phyloP scores from a whole-genome alignment of 768 basidiomycete genomes.

The Termitomyces sp. region DNA sequence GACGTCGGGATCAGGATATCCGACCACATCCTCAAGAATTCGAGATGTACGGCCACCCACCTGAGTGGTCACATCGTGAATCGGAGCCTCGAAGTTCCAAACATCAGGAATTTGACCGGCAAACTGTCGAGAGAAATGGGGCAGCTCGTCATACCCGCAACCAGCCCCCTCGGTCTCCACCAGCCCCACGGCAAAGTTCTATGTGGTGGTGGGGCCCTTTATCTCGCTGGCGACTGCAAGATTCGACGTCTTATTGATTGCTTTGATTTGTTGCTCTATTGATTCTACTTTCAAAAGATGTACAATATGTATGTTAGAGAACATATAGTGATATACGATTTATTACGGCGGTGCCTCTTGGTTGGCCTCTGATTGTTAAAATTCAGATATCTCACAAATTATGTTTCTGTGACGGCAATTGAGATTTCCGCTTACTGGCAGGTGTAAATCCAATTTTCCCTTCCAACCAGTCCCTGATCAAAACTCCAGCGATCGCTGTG shows the following conservation, averaged over 20 bases:
- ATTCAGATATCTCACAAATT: slow-evolving; percentile 2
- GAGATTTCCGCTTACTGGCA: slow-evolving; percentile 6
- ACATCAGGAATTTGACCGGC: background rate
- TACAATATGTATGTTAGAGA: slow-evolving; percentile 10
- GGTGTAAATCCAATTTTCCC: slow-evolving; percentile 39
- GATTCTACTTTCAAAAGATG: slow-evolving; percentile 5
- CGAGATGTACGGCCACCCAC: slow-evolving; percentile 13
- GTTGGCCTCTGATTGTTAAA: background rate
- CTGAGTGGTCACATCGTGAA: slow-evolving; percentile 1
- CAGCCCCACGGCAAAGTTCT: slow-evolving; percentile 27
- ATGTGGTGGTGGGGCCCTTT: slow-evolving; percentile 83
- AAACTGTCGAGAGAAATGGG: slow-evolving; percentile 1
- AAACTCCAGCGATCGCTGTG: slow-evolving; percentile 78
- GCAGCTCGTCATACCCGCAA: background rate
- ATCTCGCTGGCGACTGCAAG: slow-evolving; percentile 66
- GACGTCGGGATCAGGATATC: slow-evolving; percentile 9
- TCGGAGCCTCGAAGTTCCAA: slow-evolving; percentile 1
- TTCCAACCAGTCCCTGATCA: slow-evolving; percentile 79
- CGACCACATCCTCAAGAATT: slow-evolving; percentile 13
- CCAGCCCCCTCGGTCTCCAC: slow-evolving; percentile 6
- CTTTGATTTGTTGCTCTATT: slow-evolving; percentile 4
- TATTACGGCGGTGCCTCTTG: background rate
- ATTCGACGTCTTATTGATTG: slow-evolving; percentile 62
- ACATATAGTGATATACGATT: background rate
- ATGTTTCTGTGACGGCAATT: slow-evolving; percentile 1